These are phyloP conservation scores for Silene vulgaris DNA, from an alignment of 179 eudicot species.

Conservation along the genomic window DNA sequence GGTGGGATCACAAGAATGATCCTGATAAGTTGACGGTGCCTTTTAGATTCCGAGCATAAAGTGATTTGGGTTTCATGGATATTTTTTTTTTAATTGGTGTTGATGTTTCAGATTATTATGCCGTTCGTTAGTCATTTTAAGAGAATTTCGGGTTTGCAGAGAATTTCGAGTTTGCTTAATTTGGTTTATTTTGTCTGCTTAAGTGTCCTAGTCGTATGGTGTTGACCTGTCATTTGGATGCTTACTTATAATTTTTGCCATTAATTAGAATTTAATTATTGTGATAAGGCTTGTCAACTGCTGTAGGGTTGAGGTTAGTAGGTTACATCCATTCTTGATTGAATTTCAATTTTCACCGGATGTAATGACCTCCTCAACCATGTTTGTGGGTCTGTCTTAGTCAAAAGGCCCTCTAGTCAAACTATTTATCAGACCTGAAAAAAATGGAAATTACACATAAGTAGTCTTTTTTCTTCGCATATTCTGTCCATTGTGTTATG, in stretches of 20 bases:
- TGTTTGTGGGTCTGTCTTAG: constrained; percentile 2
- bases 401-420: background rate
- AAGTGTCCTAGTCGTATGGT: constrained; percentile 26
- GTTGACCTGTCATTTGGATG: constrained; percentile 26
- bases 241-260: constrained; percentile 10
- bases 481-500: background rate
- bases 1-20: constrained; percentile 21
- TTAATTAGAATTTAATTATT: constrained; percentile 14
- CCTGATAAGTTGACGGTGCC: constrained; percentile 12
- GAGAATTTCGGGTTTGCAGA: constrained; percentile 7
- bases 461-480: background rate
- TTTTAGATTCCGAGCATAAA: constrained; percentile 12
- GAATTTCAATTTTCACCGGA: background rate
- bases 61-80: constrained; percentile 14
- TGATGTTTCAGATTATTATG: constrained; percentile 18
- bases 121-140: constrained; percentile 15
- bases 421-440: background rate
- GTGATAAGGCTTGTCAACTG: constrained; percentile 11
- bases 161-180: constrained; percentile 15
- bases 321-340: constrained; percentile 1
- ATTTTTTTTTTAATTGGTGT: background rate
- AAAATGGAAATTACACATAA: background rate
- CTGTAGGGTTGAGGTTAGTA: background rate
- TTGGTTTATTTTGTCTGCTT: constrained; percentile 16
- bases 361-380: background rate